These are phyloP conservation scores for Trametes cingulata DNA, from an alignment of 768 basidiomycete genomes.

Conservation along the genomic window DNA sequence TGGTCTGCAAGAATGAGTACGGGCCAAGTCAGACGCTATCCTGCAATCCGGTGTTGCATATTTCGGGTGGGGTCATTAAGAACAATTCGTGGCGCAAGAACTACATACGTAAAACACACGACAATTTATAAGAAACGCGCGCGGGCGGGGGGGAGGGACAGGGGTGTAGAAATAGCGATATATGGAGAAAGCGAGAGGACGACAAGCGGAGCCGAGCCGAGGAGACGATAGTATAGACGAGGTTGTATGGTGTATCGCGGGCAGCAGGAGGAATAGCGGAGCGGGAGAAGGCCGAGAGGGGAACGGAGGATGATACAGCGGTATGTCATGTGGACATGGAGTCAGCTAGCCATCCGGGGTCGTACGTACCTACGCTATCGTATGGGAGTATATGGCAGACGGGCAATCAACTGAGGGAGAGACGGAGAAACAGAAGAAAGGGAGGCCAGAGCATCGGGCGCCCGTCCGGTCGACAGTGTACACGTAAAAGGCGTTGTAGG, in stretches of 20 bases:
- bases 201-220: conserved; percentile 3
- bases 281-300: not conserved
- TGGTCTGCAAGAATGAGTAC: not conserved
- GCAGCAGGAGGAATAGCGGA: not conserved
- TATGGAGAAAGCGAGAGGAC: conserved; percentile 20
- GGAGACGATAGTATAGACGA: not conserved
- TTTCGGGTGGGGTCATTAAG: conserved; percentile 7
- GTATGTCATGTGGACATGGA: conserved; percentile 1
- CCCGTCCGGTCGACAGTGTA: conserved; percentile 8
- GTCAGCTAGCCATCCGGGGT: not conserved
- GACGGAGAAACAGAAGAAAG: not conserved
- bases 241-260: conserved; percentile 12
- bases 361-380: conserved; percentile 17
- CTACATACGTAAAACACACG: conserved; percentile 24
- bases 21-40: not conserved
- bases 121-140: conserved; percentile 3
- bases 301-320: conserved; percentile 1
- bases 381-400: conserved; percentile 3
- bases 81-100: conserved; percentile 15
- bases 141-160: not conserved
- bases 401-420: not conserved
- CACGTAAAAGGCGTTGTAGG: conserved; percentile 11
- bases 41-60: conserved; percentile 2
- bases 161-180: conserved; percentile 16
- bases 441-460: conserved; percentile 1